phyloP scores from a whole-genome alignment of 2,329 filamentous ascomycete genomes.

The Epichloe festucae region DNA sequence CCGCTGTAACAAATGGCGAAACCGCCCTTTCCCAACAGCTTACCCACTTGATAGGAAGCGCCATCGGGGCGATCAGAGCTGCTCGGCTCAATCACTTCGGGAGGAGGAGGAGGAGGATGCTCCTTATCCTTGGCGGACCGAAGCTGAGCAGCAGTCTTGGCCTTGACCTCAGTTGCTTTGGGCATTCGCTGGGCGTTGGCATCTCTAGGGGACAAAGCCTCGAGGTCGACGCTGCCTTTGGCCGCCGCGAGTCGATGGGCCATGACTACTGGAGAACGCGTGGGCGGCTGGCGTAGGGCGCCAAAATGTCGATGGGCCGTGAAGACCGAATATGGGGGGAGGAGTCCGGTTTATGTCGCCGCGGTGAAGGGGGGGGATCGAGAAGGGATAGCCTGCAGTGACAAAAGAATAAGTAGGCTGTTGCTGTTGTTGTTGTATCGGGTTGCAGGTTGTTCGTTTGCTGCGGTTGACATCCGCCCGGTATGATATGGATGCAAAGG shows the following conservation, averaged over 20 bases:
- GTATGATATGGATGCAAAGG: background rate
- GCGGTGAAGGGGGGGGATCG: background rate
- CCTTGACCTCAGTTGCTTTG: conserved; percentile 36
- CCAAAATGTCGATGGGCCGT: background rate
- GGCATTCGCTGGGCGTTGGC: conserved; percentile 45
- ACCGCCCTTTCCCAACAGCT: conserved; percentile 65
- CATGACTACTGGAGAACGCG: conserved; percentile 20
- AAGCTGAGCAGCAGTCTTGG: conserved; percentile 37
- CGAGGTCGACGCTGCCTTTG: conserved; percentile 41
- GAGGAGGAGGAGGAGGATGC: conserved; percentile 51
- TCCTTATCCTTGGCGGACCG: conserved; percentile 52
- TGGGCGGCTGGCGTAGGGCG: conserved; percentile 1
- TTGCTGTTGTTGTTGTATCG: background rate
- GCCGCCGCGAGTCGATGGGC: conserved; percentile 32
- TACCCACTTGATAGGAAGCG: conserved; percentile 60
- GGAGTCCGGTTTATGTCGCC: background rate
- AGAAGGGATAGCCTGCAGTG: background rate
- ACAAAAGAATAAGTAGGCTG: background rate
- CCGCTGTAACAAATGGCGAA: conserved; percentile 74
- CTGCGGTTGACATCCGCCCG: background rate
- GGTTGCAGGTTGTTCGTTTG: background rate
- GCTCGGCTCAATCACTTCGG: conserved; percentile 46
- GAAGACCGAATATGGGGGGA: background rate
- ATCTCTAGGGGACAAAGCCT: conserved; percentile 53
- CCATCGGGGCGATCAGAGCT: conserved; percentile 58